A percentile compares a stretch with the other conserved stretches of the same genome.
These are phyloP conservation scores for Sporothrix schenckii DNA, from an alignment of 2,329 filamentous ascomycete species.

Conservation along the genomic window DNA sequence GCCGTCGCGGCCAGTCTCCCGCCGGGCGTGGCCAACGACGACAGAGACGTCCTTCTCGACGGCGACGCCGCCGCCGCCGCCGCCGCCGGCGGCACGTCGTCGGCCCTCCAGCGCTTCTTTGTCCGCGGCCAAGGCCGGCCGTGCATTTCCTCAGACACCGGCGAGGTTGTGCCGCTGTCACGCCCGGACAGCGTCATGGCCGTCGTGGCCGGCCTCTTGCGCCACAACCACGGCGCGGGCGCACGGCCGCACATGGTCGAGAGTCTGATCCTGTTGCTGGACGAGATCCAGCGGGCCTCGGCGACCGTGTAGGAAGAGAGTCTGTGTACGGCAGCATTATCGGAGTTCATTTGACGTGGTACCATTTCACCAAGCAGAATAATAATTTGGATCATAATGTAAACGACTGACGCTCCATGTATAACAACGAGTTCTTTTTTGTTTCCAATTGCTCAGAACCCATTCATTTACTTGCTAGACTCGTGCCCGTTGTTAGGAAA, in stretches of 20 bases:
- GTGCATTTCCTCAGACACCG: background rate
- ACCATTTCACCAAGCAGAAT: too few relatives aligned
- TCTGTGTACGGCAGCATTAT: too few relatives aligned
- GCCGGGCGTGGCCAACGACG: too few relatives aligned
- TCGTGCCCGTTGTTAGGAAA: too few relatives aligned
- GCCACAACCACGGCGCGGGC: background rate
- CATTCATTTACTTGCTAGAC: too few relatives aligned
- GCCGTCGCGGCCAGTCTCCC: background rate
- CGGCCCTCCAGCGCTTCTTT: background rate
- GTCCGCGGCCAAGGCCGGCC: background rate
- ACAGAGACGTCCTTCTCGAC: background rate
- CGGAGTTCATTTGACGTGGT: too few relatives aligned
- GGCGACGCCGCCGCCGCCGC: background rate
- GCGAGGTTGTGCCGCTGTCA: background rate
- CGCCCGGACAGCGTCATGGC: background rate
- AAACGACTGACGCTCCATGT: too few relatives aligned
- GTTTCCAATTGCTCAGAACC: too few relatives aligned
- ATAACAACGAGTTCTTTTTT: too few relatives aligned
- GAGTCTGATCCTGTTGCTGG: background rate
- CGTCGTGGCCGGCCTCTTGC: background rate
- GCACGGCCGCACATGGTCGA: slow-evolving; percentile 11
- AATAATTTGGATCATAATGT: too few relatives aligned
- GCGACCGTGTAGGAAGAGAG: background rate
- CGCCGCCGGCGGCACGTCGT: too few relatives aligned
- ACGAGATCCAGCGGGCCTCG: slow-evolving; percentile 2